Evolutionary conservation across 169 alveolate species (phyloP).

Genomic region (Plasmodium adleri): DNA sequence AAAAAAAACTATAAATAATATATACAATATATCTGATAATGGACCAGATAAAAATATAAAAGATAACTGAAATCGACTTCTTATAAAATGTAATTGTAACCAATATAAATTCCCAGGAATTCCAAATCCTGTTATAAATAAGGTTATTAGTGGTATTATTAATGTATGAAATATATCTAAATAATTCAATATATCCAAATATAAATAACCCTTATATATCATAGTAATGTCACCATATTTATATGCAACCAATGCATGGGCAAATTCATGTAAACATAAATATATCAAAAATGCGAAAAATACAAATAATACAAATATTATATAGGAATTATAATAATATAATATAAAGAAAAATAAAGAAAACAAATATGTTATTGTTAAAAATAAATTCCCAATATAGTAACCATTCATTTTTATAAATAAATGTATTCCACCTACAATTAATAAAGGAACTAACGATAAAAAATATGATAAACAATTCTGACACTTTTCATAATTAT

Average conservation of each 20-base stretch:
- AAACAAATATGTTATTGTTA: conserved; percentile 61
- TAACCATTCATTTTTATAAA: conserved; percentile 47
- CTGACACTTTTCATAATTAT: conserved; percentile 25
- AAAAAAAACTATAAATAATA: conserved; percentile 42
- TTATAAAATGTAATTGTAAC: conserved; percentile 65
- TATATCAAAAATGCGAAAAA: conserved; percentile 59
- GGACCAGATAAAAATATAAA: conserved; percentile 72
- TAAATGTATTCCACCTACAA: conserved; percentile 30
- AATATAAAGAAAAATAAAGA: conserved; percentile 61
- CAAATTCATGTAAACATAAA: conserved; percentile 71
- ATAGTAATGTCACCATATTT: conserved; percentile 70
- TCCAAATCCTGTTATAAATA: conserved; percentile 66
- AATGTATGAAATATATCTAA: conserved; percentile 61
- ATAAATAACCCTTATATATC: conserved; percentile 73
- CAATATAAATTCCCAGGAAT: conserved; percentile 75
- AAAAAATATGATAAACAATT: conserved; percentile 22
- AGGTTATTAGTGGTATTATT: conserved; percentile 41
- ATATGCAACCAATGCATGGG: conserved; percentile 66
- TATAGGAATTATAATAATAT: conserved; percentile 62
- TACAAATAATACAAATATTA: conserved; percentile 47
- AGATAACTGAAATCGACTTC: conserved; percentile 70
- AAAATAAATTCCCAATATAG: conserved; percentile 57
- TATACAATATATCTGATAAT: conserved; percentile 56
- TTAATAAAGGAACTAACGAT: conserved; percentile 46
- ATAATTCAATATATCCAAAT: conserved; percentile 61